Conservation (phyloP, 495 filamentous ascomycete species). For the Delitschia confertaspora region DNA sequence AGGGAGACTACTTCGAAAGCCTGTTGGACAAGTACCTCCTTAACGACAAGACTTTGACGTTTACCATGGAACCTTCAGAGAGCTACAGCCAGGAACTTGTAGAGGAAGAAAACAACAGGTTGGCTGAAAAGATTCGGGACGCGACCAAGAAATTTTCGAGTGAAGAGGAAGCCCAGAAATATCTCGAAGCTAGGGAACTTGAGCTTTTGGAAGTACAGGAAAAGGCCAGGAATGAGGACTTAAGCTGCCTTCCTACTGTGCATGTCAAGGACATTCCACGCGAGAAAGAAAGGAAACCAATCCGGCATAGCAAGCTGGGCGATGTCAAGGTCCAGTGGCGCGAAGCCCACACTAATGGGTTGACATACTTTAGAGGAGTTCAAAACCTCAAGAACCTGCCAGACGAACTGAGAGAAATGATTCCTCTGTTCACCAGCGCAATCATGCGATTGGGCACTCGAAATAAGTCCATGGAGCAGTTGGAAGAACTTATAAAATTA, state of each 20-base stretch:
- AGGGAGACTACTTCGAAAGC: conserved; percentile 71
- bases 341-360: conserved; percentile 83
- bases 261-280: conserved; percentile 82
- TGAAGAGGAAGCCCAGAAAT: conserved; percentile 57
- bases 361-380: conserved; percentile 92
- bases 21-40: conserved; percentile 84
- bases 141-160: conserved; percentile 59
- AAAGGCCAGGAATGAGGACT: conserved; percentile 67
- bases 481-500: conserved; percentile 90
- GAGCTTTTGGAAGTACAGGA: conserved; percentile 74
- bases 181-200: conserved; percentile 66
- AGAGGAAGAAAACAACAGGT: conserved; percentile 63
- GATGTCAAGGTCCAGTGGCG: conserved; percentile 76
- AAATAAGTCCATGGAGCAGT: conserved; percentile 79
- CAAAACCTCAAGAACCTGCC: conserved; percentile 72
- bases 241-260: conserved; percentile 80
- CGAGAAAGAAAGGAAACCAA: conserved; percentile 56
- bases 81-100: conserved; percentile 64
- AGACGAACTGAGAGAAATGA: conserved; percentile 70
- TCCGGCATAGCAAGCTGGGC: conserved; percentile 59
- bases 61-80: conserved; percentile 84
- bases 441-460: conserved; percentile 89
- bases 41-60: conserved; percentile 76
- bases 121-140: conserved; percentile 60
- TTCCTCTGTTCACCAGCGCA: conserved; percentile 85